Percentiles rank a stretch among this genome's conserved stretches.
These are phyloP conservation scores for Candida orba DNA, from an alignment of 805 yeast species.

Conservation along the genomic window DNA sequence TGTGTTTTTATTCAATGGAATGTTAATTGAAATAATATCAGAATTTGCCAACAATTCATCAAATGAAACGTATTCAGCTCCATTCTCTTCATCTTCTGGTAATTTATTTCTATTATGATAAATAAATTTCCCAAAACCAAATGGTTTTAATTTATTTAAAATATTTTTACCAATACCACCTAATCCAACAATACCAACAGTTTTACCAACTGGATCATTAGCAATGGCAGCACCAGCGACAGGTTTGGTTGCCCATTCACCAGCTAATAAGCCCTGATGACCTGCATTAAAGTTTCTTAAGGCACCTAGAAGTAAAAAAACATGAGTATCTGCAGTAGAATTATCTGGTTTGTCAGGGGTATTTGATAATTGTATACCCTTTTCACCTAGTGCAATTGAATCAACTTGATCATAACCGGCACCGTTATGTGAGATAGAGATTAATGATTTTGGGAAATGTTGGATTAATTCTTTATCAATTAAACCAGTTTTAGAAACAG, in stretches of 20 bases:
- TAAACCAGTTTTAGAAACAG: slow-evolving; percentile 48
- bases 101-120: slow-evolving; percentile 67
- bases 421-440: slow-evolving; percentile 53
- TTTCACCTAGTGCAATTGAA: slow-evolving; percentile 40
- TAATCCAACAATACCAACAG: slow-evolving; percentile 77
- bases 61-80: slow-evolving; percentile 60
- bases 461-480: slow-evolving; percentile 55
- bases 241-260: slow-evolving; percentile 52
- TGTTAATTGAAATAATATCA: slow-evolving; percentile 66
- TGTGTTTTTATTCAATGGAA: slow-evolving; percentile 72
- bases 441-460: slow-evolving; percentile 47
- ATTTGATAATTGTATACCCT: slow-evolving; percentile 58
- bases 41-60: slow-evolving; percentile 59
- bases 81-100: slow-evolving; percentile 53
- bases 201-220: slow-evolving; percentile 67
- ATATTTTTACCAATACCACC: slow-evolving; percentile 89
- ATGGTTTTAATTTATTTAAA: slow-evolving; percentile 62
- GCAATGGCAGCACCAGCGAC: slow-evolving; percentile 58
- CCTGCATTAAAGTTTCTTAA: slow-evolving; percentile 63
- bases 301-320: slow-evolving; percentile 54
- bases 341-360: slow-evolving; percentile 60
- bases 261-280: slow-evolving; percentile 43
- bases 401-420: slow-evolving; percentile 77
- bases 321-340: slow-evolving; percentile 69
- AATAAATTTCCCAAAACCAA: slow-evolving; percentile 64